Evolutionary conservation across 2,329 filamentous ascomycete genomes (phyloP).

Genomic region (Endocalyx cinctus): DNA sequence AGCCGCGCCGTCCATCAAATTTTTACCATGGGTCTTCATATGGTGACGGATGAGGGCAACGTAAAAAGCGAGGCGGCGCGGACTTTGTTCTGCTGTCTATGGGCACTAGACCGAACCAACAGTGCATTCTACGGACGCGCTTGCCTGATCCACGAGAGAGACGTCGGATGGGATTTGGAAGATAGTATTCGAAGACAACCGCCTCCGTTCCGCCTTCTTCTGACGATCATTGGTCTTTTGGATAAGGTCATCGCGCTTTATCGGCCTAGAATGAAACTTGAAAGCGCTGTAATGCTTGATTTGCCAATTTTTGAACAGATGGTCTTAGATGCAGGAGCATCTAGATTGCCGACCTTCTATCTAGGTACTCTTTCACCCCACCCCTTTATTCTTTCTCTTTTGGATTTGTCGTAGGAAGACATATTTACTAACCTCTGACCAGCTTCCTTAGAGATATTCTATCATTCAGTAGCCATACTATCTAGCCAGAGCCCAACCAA

Average conservation of each 20-base stretch:
- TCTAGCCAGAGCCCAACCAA: slow-evolving; percentile 50
- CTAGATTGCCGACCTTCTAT: slow-evolving; percentile 42
- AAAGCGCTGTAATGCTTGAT: slow-evolving; percentile 46
- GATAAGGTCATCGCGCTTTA: slow-evolving; percentile 59
- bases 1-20: slow-evolving; percentile 52
- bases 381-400: no score
- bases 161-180: slow-evolving; percentile 51
- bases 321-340: slow-evolving; percentile 49
- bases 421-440: slow-evolving; percentile 13
- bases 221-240: slow-evolving; percentile 50
- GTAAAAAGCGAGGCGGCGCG: slow-evolving; percentile 37
- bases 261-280: slow-evolving; percentile 46
- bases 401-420: neutral
- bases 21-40: slow-evolving; percentile 52
- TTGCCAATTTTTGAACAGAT: slow-evolving; percentile 54
- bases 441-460: slow-evolving; percentile 60
- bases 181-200: slow-evolving; percentile 46
- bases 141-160: slow-evolving; percentile 55
- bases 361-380: slow-evolving; percentile 36
- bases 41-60: slow-evolving; percentile 30
- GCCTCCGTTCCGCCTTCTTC: slow-evolving; percentile 52
- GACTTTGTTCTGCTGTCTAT: slow-evolving; percentile 52
- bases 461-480: slow-evolving; percentile 59
- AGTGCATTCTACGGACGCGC: slow-evolving; percentile 57
- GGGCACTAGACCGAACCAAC: slow-evolving; percentile 57